Evolutionary conservation across 1,284 basidiomycete species (phyloP), one percentile per base, ranked within the genome.

Genomic region (Boletus mariae): DNA sequence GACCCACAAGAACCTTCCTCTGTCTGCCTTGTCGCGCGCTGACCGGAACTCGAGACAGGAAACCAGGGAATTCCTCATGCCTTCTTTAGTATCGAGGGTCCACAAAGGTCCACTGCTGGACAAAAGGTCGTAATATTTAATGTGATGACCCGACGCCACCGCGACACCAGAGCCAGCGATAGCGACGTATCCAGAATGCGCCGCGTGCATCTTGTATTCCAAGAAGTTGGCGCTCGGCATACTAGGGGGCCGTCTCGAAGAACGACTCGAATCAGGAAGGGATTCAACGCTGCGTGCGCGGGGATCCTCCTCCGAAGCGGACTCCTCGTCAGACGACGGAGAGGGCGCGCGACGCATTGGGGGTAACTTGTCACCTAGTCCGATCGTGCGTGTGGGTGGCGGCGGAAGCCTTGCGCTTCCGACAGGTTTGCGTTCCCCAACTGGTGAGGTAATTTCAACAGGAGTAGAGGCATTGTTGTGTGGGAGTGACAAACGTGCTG

Each of bases 221-320:
- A 76, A 66, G 59, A 77, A 75, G 37, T 73, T 68, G 60, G 77
- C 79, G 45, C 69, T 77, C 40, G 62, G 70, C 60, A 71, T 61
- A 45, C 54, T 60, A 0, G 94, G 94, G 1, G 88, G 87, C 0
- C 87, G 80, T 8, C 93, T 82, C 25, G 91, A 95, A 1, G 93
- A 87, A 45, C 82, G 80, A 45, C 85, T 92, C 9, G 83, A 79
- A 67, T 96, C 93, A 0, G 94, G 93, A 51, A 92, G 80, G 20
- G 82, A 75, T 55, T 94, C 89, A 0, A 80, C 63, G 9, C 65
- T 53, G 11, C 70, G 69, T 5, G 57, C 41, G 40, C 71, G 74
- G 9, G 66, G 63, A 55, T 76, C 74, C 1, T 79, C 77, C 50
- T 83, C 83, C 15, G 77, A 78, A 4, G 70, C 78, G 1, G 75